These are phyloP conservation scores for Penicillium waksmanii DNA, from an alignment of 495 filamentous ascomycete species.

Conservation along the genomic window DNA sequence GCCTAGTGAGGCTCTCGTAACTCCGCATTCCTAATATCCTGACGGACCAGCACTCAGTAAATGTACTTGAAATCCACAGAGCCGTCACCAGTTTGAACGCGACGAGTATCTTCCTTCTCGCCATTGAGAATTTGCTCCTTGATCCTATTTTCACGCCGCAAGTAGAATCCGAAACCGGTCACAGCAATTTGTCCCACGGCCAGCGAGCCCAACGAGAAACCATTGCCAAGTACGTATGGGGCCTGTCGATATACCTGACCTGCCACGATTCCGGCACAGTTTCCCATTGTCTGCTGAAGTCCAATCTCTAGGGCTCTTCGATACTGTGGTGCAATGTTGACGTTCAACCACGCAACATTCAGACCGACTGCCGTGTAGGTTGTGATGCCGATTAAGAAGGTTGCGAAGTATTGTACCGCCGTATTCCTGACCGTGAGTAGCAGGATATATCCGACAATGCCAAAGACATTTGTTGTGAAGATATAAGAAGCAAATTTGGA, in stretches of 20 bases:
- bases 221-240: constrained; percentile 56
- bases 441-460: constrained; percentile 56
- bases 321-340: constrained; percentile 62
- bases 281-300: constrained; percentile 61
- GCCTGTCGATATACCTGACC: constrained; percentile 55
- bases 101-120: constrained; percentile 45
- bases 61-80: constrained; percentile 55
- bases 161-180: constrained; percentile 41
- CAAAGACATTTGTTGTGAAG: constrained; percentile 47
- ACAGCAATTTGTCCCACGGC: constrained; percentile 45
- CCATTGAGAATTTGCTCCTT: constrained; percentile 48
- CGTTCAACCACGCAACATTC: constrained; percentile 60
- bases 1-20: no score
- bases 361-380: constrained; percentile 54
- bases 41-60: constrained; percentile 28
- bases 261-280: constrained; percentile 57
- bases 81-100: constrained; percentile 49
- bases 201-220: constrained; percentile 50
- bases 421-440: constrained; percentile 44
- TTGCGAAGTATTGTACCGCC: constrained; percentile 58
- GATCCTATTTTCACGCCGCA: constrained; percentile 40
- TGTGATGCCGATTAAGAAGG: constrained; percentile 56
- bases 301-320: constrained; percentile 58
- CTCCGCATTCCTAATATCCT: background rate
- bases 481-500: constrained; percentile 47